Base-by-base conservation (phyloP, 1,139 yeast genomes). In the Magnusiomyces magnusii region DNA sequence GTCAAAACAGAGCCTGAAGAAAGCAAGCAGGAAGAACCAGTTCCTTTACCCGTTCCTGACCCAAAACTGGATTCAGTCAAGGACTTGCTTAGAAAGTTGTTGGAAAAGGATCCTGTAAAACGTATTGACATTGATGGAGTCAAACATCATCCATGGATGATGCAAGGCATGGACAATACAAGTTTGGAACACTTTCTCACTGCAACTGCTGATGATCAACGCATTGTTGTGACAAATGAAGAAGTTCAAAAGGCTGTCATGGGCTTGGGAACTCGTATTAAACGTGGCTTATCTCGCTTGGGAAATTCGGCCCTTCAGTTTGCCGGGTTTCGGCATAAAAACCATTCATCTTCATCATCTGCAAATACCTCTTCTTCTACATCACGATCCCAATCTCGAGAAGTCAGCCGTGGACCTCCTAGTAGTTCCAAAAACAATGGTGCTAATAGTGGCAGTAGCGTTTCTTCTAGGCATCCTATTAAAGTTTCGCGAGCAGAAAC, bases 181-280 rank as follows among this genome's bases (percentile, higher is more conserved):
- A 77, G 57, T 77, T 73, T 51, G 42, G 68, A 64, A 49, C 66
- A 58, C 65, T 75, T 69, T 61, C 73, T 71, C 63, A 70, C 65
- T 63, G 71, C 60, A 55, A 65, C 60, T 61, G 70, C 68, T 62
- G 67, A 58, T 62, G 67, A 68, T 62, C 64, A 73, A 69, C 77
- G 77, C 58, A 82, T 85, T 55, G 79, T 80, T 53, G 86, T 86
- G 17, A 78, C 86, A 13, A 80, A 78, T 54, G 85, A 84, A 62
- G 96, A 89, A 64, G 80, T 87, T 19, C 80, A 84, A 63, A 81
- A 82, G 63, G 96, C 97, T 0, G 90, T 90, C 1, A 80, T 85
- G 50, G 96, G 96, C 13, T 63, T 66, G 13, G 93, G 93, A 3
- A 80, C 83, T 53, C 78, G 85, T 61, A 79, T 90, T 52, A 82